Conservation (phyloP, 352 stramenopile genomes). For the Pythium rhizo-oryzae region DNA sequence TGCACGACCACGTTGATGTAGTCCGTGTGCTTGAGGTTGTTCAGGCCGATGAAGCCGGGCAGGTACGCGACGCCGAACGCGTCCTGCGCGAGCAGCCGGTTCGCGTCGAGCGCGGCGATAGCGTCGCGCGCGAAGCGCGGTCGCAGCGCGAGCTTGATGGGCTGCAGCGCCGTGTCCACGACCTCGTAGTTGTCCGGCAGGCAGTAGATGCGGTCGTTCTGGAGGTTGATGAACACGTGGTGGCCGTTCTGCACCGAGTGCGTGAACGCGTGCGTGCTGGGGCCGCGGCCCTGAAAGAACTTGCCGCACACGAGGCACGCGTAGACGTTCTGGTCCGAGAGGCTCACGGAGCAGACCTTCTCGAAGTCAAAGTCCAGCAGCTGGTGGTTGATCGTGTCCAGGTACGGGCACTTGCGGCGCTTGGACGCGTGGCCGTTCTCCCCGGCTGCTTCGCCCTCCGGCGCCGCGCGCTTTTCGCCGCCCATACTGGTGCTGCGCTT, state of each 20-base stretch:
- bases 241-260: slow-evolving; percentile 97
- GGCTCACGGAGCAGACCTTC: slow-evolving; percentile 96
- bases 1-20: slow-evolving; percentile 98
- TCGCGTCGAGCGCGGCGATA: slow-evolving; percentile 90
- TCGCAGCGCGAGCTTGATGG: slow-evolving; percentile 95
- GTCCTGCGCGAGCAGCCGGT: slow-evolving; percentile 92
- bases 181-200: slow-evolving; percentile 99
- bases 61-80: slow-evolving; percentile 97
- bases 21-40: slow-evolving; percentile 98
- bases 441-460: slow-evolving; percentile 4
- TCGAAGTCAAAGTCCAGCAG: slow-evolving; percentile 99
- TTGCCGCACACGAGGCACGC: slow-evolving; percentile 99
- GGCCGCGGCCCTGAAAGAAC: slow-evolving; percentile 96
- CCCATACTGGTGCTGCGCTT: background rate
- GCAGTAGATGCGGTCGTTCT: slow-evolving; percentile 96
- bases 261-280: slow-evolving; percentile 95
- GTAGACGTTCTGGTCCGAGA: slow-evolving; percentile 98
- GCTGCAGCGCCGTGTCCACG: slow-evolving; percentile 93
- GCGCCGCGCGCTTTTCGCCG: slow-evolving; percentile 58
- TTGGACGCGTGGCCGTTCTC: slow-evolving; percentile 35
- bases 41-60: slow-evolving; percentile 97
- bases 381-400: slow-evolving; percentile 98
- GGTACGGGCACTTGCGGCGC: slow-evolving; percentile 96
- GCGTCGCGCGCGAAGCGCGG: slow-evolving; percentile 86
- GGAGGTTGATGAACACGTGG: slow-evolving; percentile 98